A percentile compares a stretch with the other conserved stretches of the same genome.
Evolutionary conservation across 129 eudicot genomes (phyloP).

Genomic region (Lonicera japonica): DNA sequence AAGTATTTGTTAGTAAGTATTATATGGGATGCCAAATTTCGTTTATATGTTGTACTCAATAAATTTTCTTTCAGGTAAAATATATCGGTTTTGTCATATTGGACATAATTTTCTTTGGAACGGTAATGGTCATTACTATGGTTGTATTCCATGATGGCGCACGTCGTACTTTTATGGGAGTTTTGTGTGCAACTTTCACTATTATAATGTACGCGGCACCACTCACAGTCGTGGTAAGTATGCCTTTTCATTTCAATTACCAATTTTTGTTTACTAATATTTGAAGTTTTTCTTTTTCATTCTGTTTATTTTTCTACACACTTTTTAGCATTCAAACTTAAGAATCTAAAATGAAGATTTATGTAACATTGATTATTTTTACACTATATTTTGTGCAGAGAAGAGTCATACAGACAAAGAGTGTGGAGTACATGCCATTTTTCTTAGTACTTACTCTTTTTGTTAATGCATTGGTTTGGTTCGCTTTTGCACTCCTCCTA

Average conservation of each 20-base stretch:
- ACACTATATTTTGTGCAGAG: conserved; percentile 17
- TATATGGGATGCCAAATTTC: too few relatives aligned
- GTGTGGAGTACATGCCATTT: conserved; percentile 58
- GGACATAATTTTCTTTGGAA: conserved; percentile 50
- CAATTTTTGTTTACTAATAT: neutral
- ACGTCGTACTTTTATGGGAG: conserved; percentile 53
- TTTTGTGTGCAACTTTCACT: conserved; percentile 57
- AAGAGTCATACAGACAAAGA: conserved; percentile 45
- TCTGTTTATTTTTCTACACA: neutral
- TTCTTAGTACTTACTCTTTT: conserved; percentile 42
- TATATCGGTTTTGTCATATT: conserved; percentile 36
- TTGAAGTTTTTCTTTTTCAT: neutral
- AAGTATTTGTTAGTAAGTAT: too few relatives aligned
- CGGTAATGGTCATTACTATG: conserved; percentile 41
- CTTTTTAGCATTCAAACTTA: neutral
- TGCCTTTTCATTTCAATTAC: neutral
- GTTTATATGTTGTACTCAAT: too few relatives aligned
- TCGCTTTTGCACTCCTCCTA: conserved; percentile 37
- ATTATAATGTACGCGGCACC: conserved; percentile 68
- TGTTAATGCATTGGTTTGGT: conserved; percentile 44
- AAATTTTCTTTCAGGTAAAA: conserved; percentile 27
- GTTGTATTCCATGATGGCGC: conserved; percentile 38
- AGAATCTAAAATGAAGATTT: neutral
- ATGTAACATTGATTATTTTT: too few relatives aligned
- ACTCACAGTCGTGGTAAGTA: conserved; percentile 55